Evolutionary conservation across 116 monocot species (phyloP), one percentile per base, ranked within the genome.

Genomic region (Iris pallida): DNA sequence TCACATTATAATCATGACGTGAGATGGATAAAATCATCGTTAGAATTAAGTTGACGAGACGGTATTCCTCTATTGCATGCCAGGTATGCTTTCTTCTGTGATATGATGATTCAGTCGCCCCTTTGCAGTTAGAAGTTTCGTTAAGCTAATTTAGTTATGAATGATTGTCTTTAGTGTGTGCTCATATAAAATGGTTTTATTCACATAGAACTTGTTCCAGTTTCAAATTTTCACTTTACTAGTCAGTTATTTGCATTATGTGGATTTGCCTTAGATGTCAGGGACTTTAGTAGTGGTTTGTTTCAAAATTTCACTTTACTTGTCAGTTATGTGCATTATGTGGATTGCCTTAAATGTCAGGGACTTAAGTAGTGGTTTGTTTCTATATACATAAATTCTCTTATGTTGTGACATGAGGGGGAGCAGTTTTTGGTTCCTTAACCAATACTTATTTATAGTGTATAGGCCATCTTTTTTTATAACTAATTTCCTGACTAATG

Each of bases 31-130:
- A 96, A 96, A 55, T 96, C 96, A 11, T 57, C 80, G 66, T 86
- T 92, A 47, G 96, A 76, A 6, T 89, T 20, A 74, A 86, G 42
- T 78, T 96, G 73, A 96, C 92, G 96, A 89, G 77, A 53, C 73
- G 87, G 65, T 84, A 89, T 68, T 89, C 96, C 65, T 84, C 96
- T 20, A 89, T 96, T 74, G 89, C 87, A 51, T 96, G 92, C 55
- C 92, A 96, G 75, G 88, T 92, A 52, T 53, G 62, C n/a, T 43
- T 55, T 48, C 20, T 74, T 61, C 18, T n/a, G 0, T 19, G 13
- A 0, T 15, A 47, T 57, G 19, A 19, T 3, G 19, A 10, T 58
- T 12, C 40, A 19, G 17, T 11, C 19, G 12, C 16, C 54, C 16
- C 16, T 5, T 54, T 54, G 54, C 44, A 45, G 45, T 62, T n/a